Evolutionary conservation across 2,329 filamentous ascomycete species (phyloP).

Genomic region (Diaporthe sp.): DNA sequence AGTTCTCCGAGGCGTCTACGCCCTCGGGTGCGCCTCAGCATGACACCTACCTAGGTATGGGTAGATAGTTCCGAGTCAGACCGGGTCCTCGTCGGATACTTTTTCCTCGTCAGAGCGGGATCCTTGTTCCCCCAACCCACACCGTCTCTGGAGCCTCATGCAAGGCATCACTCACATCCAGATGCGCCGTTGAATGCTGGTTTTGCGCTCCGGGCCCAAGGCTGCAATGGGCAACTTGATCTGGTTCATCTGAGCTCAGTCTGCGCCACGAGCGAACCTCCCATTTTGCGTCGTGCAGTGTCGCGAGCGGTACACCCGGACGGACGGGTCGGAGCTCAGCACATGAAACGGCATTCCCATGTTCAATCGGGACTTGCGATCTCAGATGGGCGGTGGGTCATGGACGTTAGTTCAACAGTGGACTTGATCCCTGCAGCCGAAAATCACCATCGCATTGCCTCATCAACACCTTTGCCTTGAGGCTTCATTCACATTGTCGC

Average conservation of each 20-base stretch:
- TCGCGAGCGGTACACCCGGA: conserved; percentile 9
- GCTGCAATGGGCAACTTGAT: background rate
- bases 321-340: conserved; percentile 15
- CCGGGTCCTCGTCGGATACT: conserved; percentile 18
- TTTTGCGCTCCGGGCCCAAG: background rate
- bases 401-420: conserved; percentile 7
- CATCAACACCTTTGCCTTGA: background rate
- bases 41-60: no score
- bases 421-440: conserved; percentile 17
- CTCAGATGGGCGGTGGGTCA: conserved; percentile 29
- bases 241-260: background rate
- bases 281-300: background rate
- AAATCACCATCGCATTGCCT: conserved; percentile 15
- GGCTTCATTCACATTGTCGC: background rate
- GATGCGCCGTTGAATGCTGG: background rate
- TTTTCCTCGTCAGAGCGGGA: conserved; percentile 20
- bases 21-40: conserved; percentile 16
- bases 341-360: conserved; percentile 19
- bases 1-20: conserved; percentile 16
- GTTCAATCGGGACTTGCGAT: conserved; percentile 24
- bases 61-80: conserved; percentile 24
- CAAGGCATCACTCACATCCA: conserved; percentile 10
- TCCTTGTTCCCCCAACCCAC: conserved; percentile 22
- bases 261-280: background rate
- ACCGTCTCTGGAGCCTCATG: conserved; percentile 26